These are phyloP conservation scores for Coemansia sp. DNA, from an alignment of 192 early-diverging fungal species.

Conservation along the genomic window DNA sequence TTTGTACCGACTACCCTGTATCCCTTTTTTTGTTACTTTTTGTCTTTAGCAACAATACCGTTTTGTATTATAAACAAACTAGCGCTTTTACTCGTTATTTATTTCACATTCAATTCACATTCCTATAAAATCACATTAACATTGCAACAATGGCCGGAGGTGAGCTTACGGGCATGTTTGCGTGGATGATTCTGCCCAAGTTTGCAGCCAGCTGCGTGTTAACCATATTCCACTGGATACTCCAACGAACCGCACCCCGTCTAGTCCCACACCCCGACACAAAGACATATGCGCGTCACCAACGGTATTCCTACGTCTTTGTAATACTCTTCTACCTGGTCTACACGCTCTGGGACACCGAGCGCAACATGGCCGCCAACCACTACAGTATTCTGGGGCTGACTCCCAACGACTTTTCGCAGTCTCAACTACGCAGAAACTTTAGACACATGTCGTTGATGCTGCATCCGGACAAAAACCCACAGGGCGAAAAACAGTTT, in stretches of 20 bases:
- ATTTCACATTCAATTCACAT: neutral
- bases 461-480: conserved; percentile 67
- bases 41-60: neutral
- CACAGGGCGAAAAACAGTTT: conserved; percentile 67
- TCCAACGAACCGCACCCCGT: conserved; percentile 26
- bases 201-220: conserved; percentile 36
- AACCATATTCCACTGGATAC: conserved; percentile 26
- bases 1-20: too few species aligned
- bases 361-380: conserved; percentile 32
- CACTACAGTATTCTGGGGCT: conserved; percentile 52
- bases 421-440: conserved; percentile 34
- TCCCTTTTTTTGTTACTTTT: neutral
- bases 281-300: conserved; percentile 24
- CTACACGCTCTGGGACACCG: conserved; percentile 44
- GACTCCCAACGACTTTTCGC: conserved; percentile 19
- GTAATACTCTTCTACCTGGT: conserved; percentile 35
- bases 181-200: conserved; percentile 45
- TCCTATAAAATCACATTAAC: neutral
- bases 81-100: neutral
- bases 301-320: conserved; percentile 39
- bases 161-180: conserved; percentile 32
- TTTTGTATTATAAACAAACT: neutral
- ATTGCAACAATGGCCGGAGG: conserved; percentile 10
- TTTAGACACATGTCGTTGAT: conserved; percentile 60
- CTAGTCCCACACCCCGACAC: conserved; percentile 39